Conservation (phyloP, 23 red algal genomes). For the Agarophyton chilense region DNA sequence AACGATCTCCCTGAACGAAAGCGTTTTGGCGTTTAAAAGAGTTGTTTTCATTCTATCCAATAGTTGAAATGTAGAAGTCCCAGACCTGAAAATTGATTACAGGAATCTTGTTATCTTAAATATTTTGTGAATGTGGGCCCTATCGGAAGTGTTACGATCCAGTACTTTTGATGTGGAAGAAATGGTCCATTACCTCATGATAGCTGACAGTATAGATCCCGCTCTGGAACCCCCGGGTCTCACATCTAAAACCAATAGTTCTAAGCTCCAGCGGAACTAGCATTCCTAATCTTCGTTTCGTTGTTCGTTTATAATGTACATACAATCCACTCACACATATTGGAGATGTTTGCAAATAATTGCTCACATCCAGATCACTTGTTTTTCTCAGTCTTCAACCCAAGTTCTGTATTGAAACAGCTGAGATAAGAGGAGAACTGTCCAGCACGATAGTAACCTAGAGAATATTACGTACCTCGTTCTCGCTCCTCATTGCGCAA, state of each 20-base stretch:
- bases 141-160: too few relatives aligned
- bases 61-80: background rate
- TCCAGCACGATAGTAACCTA: too few relatives aligned
- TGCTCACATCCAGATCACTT: background rate
- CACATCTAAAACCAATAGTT: too few relatives aligned
- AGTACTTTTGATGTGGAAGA: background rate
- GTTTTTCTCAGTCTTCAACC: background rate
- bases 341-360: too few relatives aligned
- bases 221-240: background rate
- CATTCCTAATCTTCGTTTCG: too few relatives aligned
- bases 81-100: background rate
- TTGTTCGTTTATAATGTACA: too few relatives aligned
- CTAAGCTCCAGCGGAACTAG: too few relatives aligned
- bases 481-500: too few relatives aligned
- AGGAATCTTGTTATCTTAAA: too few relatives aligned
- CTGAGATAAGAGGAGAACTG: too few relatives aligned
- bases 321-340: too few relatives aligned
- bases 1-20: background rate
- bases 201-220: background rate
- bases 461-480: background rate
- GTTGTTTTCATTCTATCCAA: background rate
- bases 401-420: background rate
- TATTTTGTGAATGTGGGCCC: too few relatives aligned
- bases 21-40: slow-evolving; percentile 4
- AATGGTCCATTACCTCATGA: background rate